These are phyloP conservation scores for Aspergillus campestris DNA, from an alignment of 495 filamentous ascomycete species.

Conservation along the genomic window DNA sequence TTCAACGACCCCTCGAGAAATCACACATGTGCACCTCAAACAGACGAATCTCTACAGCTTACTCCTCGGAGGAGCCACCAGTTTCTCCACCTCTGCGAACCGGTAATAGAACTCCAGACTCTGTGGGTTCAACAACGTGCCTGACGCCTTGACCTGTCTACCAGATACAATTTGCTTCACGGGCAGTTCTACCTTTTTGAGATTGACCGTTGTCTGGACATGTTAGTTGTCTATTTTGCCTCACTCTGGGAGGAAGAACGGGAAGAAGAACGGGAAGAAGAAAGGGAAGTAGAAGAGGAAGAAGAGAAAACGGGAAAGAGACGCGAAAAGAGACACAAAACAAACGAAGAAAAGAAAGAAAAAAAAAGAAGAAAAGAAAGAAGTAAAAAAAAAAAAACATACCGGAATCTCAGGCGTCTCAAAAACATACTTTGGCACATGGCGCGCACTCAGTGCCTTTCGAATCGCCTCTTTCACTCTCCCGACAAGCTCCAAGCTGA, in stretches of 20 bases:
- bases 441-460: conserved; percentile 55
- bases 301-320: no score
- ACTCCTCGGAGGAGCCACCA: conserved; percentile 19
- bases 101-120: conserved; percentile 69
- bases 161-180: conserved; percentile 80
- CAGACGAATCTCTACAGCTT: conserved; percentile 3
- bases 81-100: conserved; percentile 68
- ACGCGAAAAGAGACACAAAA: no score
- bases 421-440: conserved; percentile 71
- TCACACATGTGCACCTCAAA: no score
- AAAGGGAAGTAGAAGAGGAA: conserved; percentile 1
- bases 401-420: conserved; percentile 75
- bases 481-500: conserved; percentile 46
- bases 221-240: not conserved
- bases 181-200: conserved; percentile 78
- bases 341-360: no score
- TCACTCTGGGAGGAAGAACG: not conserved
- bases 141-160: conserved; percentile 60
- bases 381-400: conserved; percentile 27
- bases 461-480: conserved; percentile 55
- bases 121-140: conserved; percentile 65
- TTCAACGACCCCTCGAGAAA: no score
- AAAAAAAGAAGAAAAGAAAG: no score
- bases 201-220: conserved; percentile 63
- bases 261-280: not conserved